Conservation (phyloP, 495 filamentous ascomycete genomes). For the Aspergillus conjunctus region DNA sequence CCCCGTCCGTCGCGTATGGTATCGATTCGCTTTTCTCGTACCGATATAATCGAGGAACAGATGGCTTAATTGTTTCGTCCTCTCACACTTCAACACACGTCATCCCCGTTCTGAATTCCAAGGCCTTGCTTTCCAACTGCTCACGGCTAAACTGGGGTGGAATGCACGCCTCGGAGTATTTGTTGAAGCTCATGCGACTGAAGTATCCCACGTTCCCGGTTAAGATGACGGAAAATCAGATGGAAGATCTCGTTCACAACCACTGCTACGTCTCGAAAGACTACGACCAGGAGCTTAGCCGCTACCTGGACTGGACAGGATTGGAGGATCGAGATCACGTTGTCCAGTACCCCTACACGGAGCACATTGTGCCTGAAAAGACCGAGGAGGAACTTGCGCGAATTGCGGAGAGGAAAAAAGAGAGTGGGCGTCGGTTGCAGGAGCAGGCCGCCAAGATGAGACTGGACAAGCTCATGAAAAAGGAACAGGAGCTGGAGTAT, state of each 20-base stretch:
- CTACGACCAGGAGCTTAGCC: slow-evolving; percentile 73
- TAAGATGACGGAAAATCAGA: slow-evolving; percentile 79
- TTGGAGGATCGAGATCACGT: slow-evolving; percentile 86
- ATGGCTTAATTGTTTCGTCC: slow-evolving; percentile 86
- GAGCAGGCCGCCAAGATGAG: slow-evolving; percentile 97
- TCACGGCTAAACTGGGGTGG: slow-evolving; percentile 95
- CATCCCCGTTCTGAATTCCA: slow-evolving; percentile 87
- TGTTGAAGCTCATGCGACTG: slow-evolving; percentile 83
- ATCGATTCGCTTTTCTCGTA: slow-evolving; percentile 97
- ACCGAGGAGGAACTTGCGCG: slow-evolving; percentile 86
- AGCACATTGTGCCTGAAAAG: slow-evolving; percentile 85
- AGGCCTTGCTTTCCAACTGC: slow-evolving; percentile 78
- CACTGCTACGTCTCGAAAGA: slow-evolving; percentile 88
- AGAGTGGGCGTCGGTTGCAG: slow-evolving; percentile 86
- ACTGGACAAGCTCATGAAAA: slow-evolving; percentile 88
- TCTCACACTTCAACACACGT: slow-evolving; percentile 92
- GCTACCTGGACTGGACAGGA: slow-evolving; percentile 82
- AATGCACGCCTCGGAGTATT: slow-evolving; percentile 82
- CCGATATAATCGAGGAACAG: slow-evolving; percentile 84
- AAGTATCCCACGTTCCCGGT: slow-evolving; percentile 91
- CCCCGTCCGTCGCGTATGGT: slow-evolving; percentile 84
- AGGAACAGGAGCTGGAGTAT: slow-evolving; percentile 93
- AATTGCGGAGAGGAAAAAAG: slow-evolving; percentile 88
- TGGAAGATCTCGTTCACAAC: slow-evolving; percentile 81
- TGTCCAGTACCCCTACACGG: slow-evolving; percentile 90